A percentile compares a stretch with the other conserved stretches of the same genome.
phyloP scores from a whole-genome alignment of 108 stramenopile species.

The Nitzschia palea region DNA sequence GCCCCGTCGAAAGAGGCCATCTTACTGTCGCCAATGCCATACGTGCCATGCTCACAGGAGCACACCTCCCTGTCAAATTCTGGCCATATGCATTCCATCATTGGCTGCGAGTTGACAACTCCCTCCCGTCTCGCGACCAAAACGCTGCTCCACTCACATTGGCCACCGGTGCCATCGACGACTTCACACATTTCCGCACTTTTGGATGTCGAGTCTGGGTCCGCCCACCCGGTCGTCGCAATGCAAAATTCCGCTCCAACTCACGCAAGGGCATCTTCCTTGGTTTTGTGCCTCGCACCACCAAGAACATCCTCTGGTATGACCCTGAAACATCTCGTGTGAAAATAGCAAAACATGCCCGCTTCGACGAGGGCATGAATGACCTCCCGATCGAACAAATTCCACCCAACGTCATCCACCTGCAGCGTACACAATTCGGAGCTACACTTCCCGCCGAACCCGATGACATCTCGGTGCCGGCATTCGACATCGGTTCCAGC shows the following conservation, averaged over 20 bases:
- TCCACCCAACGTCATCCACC: conserved; percentile 16
- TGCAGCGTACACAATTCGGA: not conserved
- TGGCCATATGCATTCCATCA: not conserved
- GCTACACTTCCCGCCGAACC: not conserved
- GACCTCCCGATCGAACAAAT: conserved; percentile 17
- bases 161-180: not conserved
- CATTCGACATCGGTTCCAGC: not conserved
- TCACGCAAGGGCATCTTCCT: conserved; percentile 32
- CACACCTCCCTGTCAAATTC: conserved; percentile 5
- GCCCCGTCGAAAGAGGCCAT: conserved; percentile 18
- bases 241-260: conserved; percentile 4
- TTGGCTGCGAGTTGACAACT: conserved; percentile 15
- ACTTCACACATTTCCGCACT: conserved; percentile 24
- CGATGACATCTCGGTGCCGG: not conserved
- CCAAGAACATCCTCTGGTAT: conserved; percentile 22
- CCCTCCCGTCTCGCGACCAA: conserved; percentile 7
- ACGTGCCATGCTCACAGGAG: conserved; percentile 23
- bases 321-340: conserved; percentile 14
- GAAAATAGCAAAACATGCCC: conserved; percentile 34
- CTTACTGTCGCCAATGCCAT: conserved; percentile 20
- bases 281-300: conserved; percentile 21
- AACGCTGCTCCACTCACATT: not conserved
- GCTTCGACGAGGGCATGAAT: conserved; percentile 47
- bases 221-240: conserved; percentile 12
- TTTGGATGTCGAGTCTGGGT: conserved; percentile 31